Evolutionary conservation across 345 rosid genomes (phyloP), one percentile per base, ranked within the genome.

Genomic region (Rubroshorea leprosula): DNA sequence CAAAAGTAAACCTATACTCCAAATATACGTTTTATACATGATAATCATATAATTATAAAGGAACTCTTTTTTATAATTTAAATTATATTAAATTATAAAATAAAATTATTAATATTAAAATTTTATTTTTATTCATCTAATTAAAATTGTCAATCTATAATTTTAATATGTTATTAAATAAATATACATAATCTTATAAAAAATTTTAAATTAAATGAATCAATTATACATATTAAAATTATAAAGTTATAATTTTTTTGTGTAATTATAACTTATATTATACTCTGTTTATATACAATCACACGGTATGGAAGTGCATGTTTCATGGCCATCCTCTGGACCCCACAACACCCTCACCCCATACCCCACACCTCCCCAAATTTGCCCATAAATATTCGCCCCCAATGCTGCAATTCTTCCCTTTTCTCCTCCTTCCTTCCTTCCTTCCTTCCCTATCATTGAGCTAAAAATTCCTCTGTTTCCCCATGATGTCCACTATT

Each of bases 361-460:
- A n/a, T n/a, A n/a, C n/a, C n/a, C 31, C 4, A 21, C 0, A 0
- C 0, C 14, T 51, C 23, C 15, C 2, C 31, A 11, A 13, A 0
- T 25, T 65, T 49, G 74, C 4, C 82, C 60, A 64, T 90, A 90
- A 87, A 85, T 90, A 82, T 50, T 51, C 62, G 48, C 17, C 85
- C 66, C 84, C 80, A 21, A 73, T 62, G 58, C 77, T 68, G 82
- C 96, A 74, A 57, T 80, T 85, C 91, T 85, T 87, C 94, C 96
- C 94, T 90, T 76, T 85, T 87, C 76, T 78, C 85, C 86, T 73
- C 84, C 80, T 67, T 49, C 79, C 61, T 70, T 73, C 84, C 80
- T 67, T 49, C 79, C 61, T 70, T 49, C 62, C 70, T 69, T 71
- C 65, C 51, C 74, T 71, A 14, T 70, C 67, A 72, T 56, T 49